Conservation (phyloP, 2,329 filamentous ascomycete species). For the Aspergillus tubingensis region DNA sequence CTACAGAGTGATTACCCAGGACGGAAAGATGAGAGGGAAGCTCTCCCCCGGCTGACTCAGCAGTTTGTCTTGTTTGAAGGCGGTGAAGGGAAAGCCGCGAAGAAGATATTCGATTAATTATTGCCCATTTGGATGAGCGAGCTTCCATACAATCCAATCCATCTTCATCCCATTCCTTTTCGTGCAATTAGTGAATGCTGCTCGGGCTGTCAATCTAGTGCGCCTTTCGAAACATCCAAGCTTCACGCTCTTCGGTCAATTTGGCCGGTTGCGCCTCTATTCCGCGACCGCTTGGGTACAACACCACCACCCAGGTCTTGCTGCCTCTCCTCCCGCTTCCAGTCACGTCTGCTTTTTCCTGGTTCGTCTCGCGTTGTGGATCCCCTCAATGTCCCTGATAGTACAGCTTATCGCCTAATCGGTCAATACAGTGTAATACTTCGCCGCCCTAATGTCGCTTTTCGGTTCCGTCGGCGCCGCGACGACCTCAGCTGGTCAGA, state of each 20-base stretch:
- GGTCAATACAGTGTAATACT: constrained; percentile 14
- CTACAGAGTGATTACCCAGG: background rate
- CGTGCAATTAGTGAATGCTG: background rate
- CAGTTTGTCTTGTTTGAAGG: background rate
- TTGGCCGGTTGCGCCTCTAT: background rate
- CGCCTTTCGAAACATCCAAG: background rate
- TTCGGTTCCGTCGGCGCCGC: constrained; percentile 57
- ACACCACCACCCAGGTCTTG: background rate
- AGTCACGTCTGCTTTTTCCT: constrained; percentile 8
- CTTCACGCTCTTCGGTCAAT: background rate
- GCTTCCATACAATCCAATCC: background rate
- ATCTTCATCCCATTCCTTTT: background rate
- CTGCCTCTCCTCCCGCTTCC: background rate
- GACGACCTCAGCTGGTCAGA: constrained; percentile 52
- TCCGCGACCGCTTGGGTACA: background rate
- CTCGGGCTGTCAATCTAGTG: background rate
- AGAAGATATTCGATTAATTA: background rate
- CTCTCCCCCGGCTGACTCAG: background rate
- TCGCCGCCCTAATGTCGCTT: constrained; percentile 44
- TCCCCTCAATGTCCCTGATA: background rate
- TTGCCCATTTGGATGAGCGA: background rate
- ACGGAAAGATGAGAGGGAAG: background rate
- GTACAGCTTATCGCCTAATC: background rate
- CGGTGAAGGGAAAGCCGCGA: background rate
- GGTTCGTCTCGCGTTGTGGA: constrained; percentile 5